A percentile compares a stretch with the other conserved stretches of the same genome.
phyloP scores from a whole-genome alignment of 768 basidiomycete species.

The Tulasnella sp. region DNA sequence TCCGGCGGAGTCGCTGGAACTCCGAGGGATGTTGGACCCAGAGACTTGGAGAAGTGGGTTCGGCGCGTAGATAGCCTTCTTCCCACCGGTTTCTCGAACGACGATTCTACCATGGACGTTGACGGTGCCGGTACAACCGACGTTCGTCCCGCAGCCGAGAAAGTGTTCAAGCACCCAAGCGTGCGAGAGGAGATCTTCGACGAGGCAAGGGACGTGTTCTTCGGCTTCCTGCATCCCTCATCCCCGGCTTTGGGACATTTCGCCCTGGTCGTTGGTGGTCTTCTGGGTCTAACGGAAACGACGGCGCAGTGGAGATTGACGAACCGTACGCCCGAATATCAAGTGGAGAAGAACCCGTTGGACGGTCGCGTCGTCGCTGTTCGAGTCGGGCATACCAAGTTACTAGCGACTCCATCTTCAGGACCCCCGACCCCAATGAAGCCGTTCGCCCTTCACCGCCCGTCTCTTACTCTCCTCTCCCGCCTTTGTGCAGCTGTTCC shows the following conservation, averaged over 20 bases:
- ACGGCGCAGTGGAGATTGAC: conserved; percentile 57
- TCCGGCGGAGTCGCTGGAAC: neutral
- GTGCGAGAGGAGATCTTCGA: conserved; percentile 82
- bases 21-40: conserved; percentile 50
- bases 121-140: conserved; percentile 16
- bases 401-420: conserved; percentile 29
- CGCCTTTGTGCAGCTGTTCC: conserved; percentile 65
- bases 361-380: conserved; percentile 50
- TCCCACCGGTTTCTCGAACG: conserved; percentile 26
- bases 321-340: conserved; percentile 54
- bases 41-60: conserved; percentile 79
- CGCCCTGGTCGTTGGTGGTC: conserved; percentile 42
- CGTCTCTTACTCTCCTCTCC: conserved; percentile 67
- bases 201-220: conserved; percentile 86
- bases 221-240: conserved; percentile 40
- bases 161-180: conserved; percentile 54
- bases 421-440: conserved; percentile 27
- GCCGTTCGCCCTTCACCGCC: conserved; percentile 83
- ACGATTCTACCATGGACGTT: conserved; percentile 5
- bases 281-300: conserved; percentile 57
- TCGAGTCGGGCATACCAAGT: conserved; percentile 48
- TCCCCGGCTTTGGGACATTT: conserved; percentile 25
- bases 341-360: conserved; percentile 47
- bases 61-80: conserved; percentile 53
- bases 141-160: conserved; percentile 18